Conservation (phyloP, 83 land plant genomes). For the Diphasiastrum complanatum region DNA sequence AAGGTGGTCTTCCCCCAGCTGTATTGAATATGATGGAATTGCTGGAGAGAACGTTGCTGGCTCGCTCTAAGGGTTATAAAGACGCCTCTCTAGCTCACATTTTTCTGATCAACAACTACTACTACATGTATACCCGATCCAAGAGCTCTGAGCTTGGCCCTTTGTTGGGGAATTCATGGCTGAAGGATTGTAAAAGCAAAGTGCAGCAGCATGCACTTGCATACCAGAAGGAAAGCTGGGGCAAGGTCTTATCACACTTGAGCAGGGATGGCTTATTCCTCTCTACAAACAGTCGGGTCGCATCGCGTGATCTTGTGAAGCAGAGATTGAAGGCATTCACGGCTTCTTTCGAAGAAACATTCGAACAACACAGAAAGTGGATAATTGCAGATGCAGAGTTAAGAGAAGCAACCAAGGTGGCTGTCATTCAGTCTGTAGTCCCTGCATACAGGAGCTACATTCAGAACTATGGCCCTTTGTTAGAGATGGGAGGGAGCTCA, state of each 20-base stretch:
- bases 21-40: slow-evolving; percentile 47
- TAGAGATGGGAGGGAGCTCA: slow-evolving; percentile 53
- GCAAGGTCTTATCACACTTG: slow-evolving; percentile 29
- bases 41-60: slow-evolving; percentile 47
- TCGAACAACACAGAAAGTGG: slow-evolving; percentile 27
- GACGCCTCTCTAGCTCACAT: slow-evolving; percentile 32
- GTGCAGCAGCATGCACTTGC: slow-evolving; percentile 39
- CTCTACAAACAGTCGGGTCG: slow-evolving; percentile 7
- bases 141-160: slow-evolving; percentile 49
- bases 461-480: slow-evolving; percentile 71
- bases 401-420: slow-evolving; percentile 39
- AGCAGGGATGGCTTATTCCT: slow-evolving; percentile 32
- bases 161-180: slow-evolving; percentile 47
- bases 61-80: slow-evolving; percentile 48
- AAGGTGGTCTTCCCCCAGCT: slow-evolving; percentile 37
- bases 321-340: slow-evolving; percentile 38
- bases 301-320: slow-evolving; percentile 24
- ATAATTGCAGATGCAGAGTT: slow-evolving; percentile 43
- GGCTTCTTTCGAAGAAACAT: slow-evolving; percentile 31
- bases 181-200: slow-evolving; percentile 31
- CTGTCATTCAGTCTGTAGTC: slow-evolving; percentile 38
- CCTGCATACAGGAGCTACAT: slow-evolving; percentile 68
- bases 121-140: slow-evolving; percentile 42
- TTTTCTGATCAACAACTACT: slow-evolving; percentile 61
- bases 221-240: slow-evolving; percentile 61